Evolutionary conservation across 164 flowering plant genomes (phyloP).

Genomic region (Aristolochia californica): DNA sequence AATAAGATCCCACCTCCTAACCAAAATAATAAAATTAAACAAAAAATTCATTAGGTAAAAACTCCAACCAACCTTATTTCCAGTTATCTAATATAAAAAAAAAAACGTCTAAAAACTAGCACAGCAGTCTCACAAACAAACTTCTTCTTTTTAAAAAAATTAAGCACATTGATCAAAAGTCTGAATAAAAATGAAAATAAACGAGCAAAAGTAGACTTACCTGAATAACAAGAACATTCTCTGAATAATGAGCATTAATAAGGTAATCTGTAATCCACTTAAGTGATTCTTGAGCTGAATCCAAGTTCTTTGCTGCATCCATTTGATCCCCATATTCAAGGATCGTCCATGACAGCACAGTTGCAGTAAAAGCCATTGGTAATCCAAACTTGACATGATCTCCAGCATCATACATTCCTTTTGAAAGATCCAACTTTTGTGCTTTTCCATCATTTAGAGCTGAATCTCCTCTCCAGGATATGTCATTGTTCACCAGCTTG

Average conservation of each 20-base stretch:
- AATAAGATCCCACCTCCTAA: too few species aligned
- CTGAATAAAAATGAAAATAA: background rate
- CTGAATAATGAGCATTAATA: conserved; percentile 61
- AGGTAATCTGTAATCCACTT: conserved; percentile 94
- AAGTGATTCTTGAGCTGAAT: conserved; percentile 64
- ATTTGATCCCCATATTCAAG: conserved; percentile 98
- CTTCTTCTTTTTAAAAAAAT: too few species aligned
- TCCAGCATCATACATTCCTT: conserved; percentile 98
- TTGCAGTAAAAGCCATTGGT: conserved; percentile 94
- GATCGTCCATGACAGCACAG: conserved; percentile 84
- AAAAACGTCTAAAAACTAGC: too few species aligned
- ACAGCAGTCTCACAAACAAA: too few species aligned
- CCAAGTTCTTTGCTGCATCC: conserved; percentile 53
- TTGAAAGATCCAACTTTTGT: conserved; percentile 59
- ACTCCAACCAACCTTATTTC: too few species aligned
- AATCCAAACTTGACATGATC: conserved; percentile 89
- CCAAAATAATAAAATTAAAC: too few species aligned
- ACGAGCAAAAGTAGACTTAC: conserved; percentile 15
- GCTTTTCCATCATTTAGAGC: conserved; percentile 62
- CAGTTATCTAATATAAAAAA: too few species aligned
- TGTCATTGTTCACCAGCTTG: conserved; percentile 49
- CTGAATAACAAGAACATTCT: conserved; percentile 81
- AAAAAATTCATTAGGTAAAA: too few species aligned
- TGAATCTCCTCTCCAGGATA: conserved; percentile 84
- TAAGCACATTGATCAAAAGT: too few species aligned